These are phyloP conservation scores for Pseudogymnoascus sp. DNA, from an alignment of 2,329 filamentous ascomycete genomes.

Conservation along the genomic window DNA sequence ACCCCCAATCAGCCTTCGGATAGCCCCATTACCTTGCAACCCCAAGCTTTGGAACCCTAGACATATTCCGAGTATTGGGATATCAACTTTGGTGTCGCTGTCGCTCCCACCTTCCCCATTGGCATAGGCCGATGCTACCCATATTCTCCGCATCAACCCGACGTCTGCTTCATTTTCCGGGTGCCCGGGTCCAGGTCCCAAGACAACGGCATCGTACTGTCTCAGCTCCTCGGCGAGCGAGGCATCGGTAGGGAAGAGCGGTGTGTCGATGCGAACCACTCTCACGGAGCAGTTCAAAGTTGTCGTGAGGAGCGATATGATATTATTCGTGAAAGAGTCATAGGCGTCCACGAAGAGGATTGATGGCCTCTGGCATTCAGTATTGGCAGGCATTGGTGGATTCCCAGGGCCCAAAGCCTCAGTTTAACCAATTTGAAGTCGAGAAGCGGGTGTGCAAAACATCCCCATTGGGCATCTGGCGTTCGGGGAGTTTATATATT, in stretches of 20 bases:
- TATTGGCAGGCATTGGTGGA: not conserved
- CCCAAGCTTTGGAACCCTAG: constrained; percentile 63
- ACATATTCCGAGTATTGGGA: constrained; percentile 75
- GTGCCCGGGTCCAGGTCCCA: constrained; percentile 83
- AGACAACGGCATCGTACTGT: constrained; percentile 75
- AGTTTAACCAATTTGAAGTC: not conserved
- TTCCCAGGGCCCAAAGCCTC: not conserved
- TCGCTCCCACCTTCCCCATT: constrained; percentile 36
- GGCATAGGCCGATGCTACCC: constrained; percentile 36
- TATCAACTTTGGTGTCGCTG: constrained; percentile 34
- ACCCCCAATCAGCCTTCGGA: constrained; percentile 47
- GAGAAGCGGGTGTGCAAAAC: not conserved
- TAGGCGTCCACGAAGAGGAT: constrained; percentile 93
- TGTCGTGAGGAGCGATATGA: constrained; percentile 70
- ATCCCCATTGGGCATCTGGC: not conserved
- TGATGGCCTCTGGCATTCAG: constrained; percentile 19
- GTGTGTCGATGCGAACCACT: constrained; percentile 64
- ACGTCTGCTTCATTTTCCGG: constrained; percentile 66
- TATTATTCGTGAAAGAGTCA: constrained; percentile 95
- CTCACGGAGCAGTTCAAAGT: constrained; percentile 59
- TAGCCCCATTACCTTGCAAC: constrained; percentile 46
- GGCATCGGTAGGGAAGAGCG: constrained; percentile 37
- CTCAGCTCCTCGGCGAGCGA: constrained; percentile 43
- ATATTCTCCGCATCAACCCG: constrained; percentile 71
- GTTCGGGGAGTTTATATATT: not conserved